Base-by-base conservation (phyloP, 1,284 basidiomycete species). In the Cystobasidiaceae sp. region DNA sequence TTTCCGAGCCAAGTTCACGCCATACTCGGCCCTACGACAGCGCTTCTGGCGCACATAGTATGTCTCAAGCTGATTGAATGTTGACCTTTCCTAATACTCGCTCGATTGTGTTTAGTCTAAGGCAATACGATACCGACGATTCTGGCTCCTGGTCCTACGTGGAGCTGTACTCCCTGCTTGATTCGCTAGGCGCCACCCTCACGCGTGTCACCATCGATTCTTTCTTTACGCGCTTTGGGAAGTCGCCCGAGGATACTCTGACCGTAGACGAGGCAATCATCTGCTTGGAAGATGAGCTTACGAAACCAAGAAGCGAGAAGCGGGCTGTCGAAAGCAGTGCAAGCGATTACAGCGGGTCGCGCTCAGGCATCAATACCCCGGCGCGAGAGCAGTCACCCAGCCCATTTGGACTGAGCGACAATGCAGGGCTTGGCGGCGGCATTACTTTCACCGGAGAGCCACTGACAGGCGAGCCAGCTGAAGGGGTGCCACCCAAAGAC, bases 101-200 rank as follows among this genome's bases (percentile, higher is more conserved):
- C 21, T 13, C 13, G 9, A 6, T n/a, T 21, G 33, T 27, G 17
- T 25, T n/a, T n/a, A 64, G 61, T 33, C 83, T 94, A 39, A 84
- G 84, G 67, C 88, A 96, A 71, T 98, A 96, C 77, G 93, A 97
- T 73, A 83, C 86, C 0, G 92, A 94, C 76, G 90, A 94, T 68
- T 88, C 85, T 0, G 80, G 80, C n/a, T 78, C 82, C 0, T 79
- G 94, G 41, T 93, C 90, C 0, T 85, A 86, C 67, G 80, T 94
- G 58, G 94, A 98, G 77, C 81, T 98, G 25, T 88, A 87, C 0
- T 88, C 89, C n/a, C 94, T 97, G 90, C 86, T 98, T 56, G 93
- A 97, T 78, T 96, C 93, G 4, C 85, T 98, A 30, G 93, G 93
- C 3, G 94, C 92, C 2, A 97, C 94, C 0, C 83, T 98, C 39